Percentiles rank a stretch among this genome's conserved stretches.
These are phyloP conservation scores for Macrolepiota dolichaula DNA, from an alignment of 768 basidiomycete genomes.

Conservation along the genomic window DNA sequence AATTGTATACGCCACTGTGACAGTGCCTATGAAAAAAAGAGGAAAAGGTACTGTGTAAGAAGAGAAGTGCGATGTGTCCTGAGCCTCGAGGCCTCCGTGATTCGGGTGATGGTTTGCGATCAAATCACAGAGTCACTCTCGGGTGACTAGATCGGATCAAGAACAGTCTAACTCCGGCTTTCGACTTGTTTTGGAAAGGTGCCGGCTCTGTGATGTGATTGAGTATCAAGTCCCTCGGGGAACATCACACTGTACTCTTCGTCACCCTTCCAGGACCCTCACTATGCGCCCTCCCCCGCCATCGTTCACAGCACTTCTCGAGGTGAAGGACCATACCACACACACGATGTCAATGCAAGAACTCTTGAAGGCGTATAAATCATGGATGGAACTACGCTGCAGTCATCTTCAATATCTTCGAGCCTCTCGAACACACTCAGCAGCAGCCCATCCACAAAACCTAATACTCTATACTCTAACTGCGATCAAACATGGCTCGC, in stretches of 20 bases:
- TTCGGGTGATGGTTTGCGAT: neutral
- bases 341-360: neutral
- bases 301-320: neutral
- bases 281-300: neutral
- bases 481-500: constrained; percentile 10
- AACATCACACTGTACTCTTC: neutral
- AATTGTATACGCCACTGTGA: neutral
- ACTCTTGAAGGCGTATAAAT: neutral
- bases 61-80: neutral
- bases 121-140: neutral
- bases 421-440: neutral
- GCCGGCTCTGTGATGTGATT: neutral
- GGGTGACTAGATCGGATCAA: neutral
- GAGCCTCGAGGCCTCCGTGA: neutral
- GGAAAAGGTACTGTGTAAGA: neutral
- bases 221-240: neutral
- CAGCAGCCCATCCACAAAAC: neutral
- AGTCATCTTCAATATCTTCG: neutral
- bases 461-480: constrained; percentile 7
- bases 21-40: neutral
- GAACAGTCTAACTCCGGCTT: too few relatives aligned
- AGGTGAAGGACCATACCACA: constrained; percentile 1
- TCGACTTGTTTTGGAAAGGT: neutral
- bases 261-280: neutral
- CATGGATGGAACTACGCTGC: neutral